phyloP scores from a whole-genome alignment of 176 grass and related monocot genomes.

The Saccharum spontaneum region DNA sequence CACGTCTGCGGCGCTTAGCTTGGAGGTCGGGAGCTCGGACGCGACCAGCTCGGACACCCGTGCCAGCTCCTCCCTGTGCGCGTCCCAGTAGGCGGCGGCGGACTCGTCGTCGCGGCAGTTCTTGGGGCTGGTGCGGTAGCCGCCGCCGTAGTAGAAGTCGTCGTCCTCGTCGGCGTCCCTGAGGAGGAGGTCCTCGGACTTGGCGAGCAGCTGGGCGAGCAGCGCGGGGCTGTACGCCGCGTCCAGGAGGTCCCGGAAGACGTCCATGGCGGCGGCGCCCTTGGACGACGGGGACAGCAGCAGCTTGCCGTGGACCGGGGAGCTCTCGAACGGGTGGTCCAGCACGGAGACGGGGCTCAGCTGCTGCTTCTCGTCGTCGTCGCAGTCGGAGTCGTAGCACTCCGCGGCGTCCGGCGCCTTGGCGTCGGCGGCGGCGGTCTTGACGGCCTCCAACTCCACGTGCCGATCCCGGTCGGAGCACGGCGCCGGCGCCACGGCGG shows the following conservation, averaged over 20 bases:
- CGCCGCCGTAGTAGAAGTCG: not conserved
- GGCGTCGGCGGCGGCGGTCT: not conserved
- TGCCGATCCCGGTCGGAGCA: not conserved
- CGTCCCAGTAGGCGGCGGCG: conserved; percentile 35
- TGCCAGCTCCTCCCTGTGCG: conserved; percentile 24
- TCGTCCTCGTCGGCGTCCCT: not conserved
- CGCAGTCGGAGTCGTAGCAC: not conserved
- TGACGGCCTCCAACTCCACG: not conserved
- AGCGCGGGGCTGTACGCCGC: conserved; percentile 56
- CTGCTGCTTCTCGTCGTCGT: conserved; percentile 64
- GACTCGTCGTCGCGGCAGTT: not conserved
- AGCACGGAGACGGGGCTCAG: conserved; percentile 79
- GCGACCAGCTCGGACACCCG: conserved; percentile 35
- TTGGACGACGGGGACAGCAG: conserved; percentile 28
- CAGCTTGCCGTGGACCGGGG: conserved; percentile 41
- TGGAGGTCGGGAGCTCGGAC: conserved; percentile 26
- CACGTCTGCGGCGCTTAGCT: conserved; percentile 1
- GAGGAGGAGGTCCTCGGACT: conserved; percentile 34
- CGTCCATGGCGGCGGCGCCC: conserved; percentile 22
- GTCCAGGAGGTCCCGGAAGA: conserved; percentile 69
- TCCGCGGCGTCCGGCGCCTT: not conserved
- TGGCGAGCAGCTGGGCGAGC: conserved; percentile 37
- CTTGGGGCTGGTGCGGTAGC: conserved; percentile 17
- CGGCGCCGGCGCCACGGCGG: not conserved
- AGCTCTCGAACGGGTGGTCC: conserved; percentile 61